Evolutionary conservation across 768 basidiomycete genomes (phyloP), one percentile per base, ranked within the genome.

Genomic region (Hygrophoropsis aurantiaca): DNA sequence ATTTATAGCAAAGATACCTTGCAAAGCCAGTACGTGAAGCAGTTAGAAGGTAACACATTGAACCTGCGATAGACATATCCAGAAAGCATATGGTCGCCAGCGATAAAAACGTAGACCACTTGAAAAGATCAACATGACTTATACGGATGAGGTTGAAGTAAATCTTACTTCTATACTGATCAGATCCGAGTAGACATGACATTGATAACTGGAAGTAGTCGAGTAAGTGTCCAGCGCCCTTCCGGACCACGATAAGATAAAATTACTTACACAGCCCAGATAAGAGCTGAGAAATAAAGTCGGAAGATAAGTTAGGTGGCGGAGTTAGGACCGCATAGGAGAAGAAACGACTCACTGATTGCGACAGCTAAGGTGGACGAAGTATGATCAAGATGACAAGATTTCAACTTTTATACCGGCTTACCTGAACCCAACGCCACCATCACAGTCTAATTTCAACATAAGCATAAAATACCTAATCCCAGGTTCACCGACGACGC

Each of bases 31-130:
- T 46, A 13, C 24, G 40, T 15, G 39, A 40, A 10, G 11, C 25
- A 19, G 44, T 25, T 9, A 46, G 40, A 25, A 46, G 21, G 40
- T 46, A 46, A 9, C 39, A 46, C 21, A 46, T 18, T 13, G 44
- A 46, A 1, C 4, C 8, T 27, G 44, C 18, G 11, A 46, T 9
- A 6, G 40, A 5, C 6, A 46, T 9, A 20, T 46, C 44, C 5
- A 24, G 5, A 8, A 18, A 42, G 11, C n/a, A 5, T 11, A 24
- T 37, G n/a, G 11, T 11, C 10, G 37, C 18, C 8, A 46, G n/a
- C 11, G 40, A 19, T 39, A 43, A 4, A 39, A 11, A 20, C 11
- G 6, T 3, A 10, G 24, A 3, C 44, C 44, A 46, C 11, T 30
- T 6, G 27, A 13, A 7, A 6, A 30, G 7, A 13, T 30, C 27